Evolutionary conservation across 306 rosid genomes (phyloP).

Genomic region (Quillaja saponaria): DNA sequence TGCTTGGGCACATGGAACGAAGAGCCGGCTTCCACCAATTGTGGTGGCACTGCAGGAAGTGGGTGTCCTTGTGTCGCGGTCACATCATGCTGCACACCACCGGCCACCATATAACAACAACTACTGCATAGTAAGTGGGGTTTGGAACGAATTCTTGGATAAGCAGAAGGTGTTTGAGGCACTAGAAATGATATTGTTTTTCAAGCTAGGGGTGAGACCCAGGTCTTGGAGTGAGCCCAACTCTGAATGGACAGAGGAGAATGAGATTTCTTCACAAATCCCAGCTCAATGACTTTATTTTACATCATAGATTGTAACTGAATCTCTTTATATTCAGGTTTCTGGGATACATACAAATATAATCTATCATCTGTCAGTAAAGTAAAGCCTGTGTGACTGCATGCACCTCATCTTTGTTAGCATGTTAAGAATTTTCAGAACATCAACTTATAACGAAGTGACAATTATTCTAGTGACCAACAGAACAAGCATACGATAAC

Average conservation of each 20-base stretch:
- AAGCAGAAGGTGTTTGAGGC: constrained; percentile 61
- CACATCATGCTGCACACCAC: constrained; percentile 73
- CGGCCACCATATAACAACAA: constrained; percentile 74
- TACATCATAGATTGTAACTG: no score
- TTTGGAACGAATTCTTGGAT: constrained; percentile 81
- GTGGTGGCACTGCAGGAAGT: constrained; percentile 68
- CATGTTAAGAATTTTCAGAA: no score
- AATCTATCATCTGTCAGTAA: no score
- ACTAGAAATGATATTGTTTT: constrained; percentile 73
- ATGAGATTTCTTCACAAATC: constrained; percentile 36
- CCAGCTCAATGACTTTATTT: constrained; percentile 21
- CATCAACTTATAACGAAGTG: no score
- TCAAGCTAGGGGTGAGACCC: constrained; percentile 62
- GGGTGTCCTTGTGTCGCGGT: constrained; percentile 68
- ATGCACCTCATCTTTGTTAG: no score
- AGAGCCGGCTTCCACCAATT: constrained; percentile 61
- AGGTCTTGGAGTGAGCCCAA: constrained; percentile 83
- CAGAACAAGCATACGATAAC: no score
- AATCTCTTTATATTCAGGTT: no score
- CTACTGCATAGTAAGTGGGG: constrained; percentile 91
- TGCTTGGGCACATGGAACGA: constrained; percentile 90
- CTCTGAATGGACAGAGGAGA: constrained; percentile 73
- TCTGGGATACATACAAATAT: no score
- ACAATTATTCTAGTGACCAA: no score
- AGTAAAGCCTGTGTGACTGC: no score